Evolutionary conservation across 2,329 filamentous ascomycete species (phyloP).

Genomic region (Verticillium alfalfae): DNA sequence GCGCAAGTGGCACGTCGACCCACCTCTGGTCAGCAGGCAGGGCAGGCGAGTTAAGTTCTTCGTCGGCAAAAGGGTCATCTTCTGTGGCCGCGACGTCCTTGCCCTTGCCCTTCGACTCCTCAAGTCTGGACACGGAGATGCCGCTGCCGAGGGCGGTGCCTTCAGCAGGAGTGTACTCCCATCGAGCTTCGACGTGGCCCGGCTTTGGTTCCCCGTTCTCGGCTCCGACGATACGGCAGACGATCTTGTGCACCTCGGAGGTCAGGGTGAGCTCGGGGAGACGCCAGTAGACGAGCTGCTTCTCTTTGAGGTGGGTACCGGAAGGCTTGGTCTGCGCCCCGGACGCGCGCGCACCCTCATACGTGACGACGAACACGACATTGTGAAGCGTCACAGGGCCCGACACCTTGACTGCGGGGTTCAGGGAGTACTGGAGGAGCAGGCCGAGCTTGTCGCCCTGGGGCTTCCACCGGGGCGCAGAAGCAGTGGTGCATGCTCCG

Average conservation of each 20-base stretch:
- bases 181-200: conserved; percentile 76
- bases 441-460: conserved; percentile 82
- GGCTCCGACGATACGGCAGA: conserved; percentile 73
- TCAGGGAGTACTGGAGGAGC: conserved; percentile 77
- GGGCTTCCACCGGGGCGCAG: conserved; percentile 76
- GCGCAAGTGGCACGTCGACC: conserved; percentile 59
- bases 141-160: conserved; percentile 48
- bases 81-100: conserved; percentile 34
- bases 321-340: conserved; percentile 72
- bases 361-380: conserved; percentile 65
- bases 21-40: conserved; percentile 39
- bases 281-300: conserved; percentile 74
- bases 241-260: conserved; percentile 65
- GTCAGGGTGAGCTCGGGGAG: conserved; percentile 68
- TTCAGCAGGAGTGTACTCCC: conserved; percentile 54
- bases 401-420: conserved; percentile 55
- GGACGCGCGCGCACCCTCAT: conserved; percentile 61
- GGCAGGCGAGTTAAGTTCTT: conserved; percentile 12
- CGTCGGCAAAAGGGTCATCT: conserved; percentile 66
- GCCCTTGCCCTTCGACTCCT: conserved; percentile 44
- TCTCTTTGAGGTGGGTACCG: conserved; percentile 74
- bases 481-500: conserved; percentile 63
- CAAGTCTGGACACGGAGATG: conserved; percentile 57
- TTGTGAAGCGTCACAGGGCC: conserved; percentile 54
- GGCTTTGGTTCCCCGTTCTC: conserved; percentile 65